Conservation (phyloP, 1,284 basidiomycete species). For the Cutaneotrichosporon cyanovorans region DNA sequence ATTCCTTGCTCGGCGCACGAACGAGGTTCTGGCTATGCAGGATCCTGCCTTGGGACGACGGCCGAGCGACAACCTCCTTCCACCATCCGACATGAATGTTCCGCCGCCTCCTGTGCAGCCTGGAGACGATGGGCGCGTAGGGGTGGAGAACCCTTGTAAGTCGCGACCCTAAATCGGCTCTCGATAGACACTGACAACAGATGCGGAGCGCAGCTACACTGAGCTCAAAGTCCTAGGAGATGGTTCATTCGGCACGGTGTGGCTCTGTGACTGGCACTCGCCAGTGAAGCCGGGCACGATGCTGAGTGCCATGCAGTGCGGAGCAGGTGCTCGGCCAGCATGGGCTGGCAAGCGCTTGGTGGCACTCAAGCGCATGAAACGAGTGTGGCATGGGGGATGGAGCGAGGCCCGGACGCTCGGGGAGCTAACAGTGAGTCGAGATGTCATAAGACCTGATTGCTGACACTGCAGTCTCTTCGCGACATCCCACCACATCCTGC, state of each 20-base stretch:
- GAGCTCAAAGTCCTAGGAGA: slow-evolving; percentile 83
- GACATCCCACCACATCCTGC: slow-evolving; percentile 91
- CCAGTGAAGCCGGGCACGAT: slow-evolving; percentile 79
- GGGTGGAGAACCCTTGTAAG: slow-evolving; percentile 40
- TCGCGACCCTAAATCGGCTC: slow-evolving; percentile 1
- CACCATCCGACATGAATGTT: slow-evolving; percentile 1
- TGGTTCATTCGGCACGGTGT: slow-evolving; percentile 95
- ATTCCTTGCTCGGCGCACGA: slow-evolving; percentile 1
- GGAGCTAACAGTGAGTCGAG: slow-evolving; percentile 73
- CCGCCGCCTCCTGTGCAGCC: not conserved
- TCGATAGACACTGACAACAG: slow-evolving; percentile 18
- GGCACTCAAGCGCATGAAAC: slow-evolving; percentile 98
- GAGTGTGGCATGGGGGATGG: slow-evolving; percentile 94
- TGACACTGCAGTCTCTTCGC: slow-evolving; percentile 66
- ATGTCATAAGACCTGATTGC: not conserved
- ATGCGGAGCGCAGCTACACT: slow-evolving; percentile 47
- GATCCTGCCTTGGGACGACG: not conserved
- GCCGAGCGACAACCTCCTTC: no score
- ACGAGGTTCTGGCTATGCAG: not conserved
- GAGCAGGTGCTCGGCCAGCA: slow-evolving; percentile 70
- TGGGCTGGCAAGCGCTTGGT: slow-evolving; percentile 92
- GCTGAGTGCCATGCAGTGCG: slow-evolving; percentile 83
- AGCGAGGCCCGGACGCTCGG: slow-evolving; percentile 91
- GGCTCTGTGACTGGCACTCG: slow-evolving; percentile 98
- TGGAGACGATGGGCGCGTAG: slow-evolving; percentile 34